Conservation (phyloP, 139 green algal species). For the Picochlorum sp. region DNA sequence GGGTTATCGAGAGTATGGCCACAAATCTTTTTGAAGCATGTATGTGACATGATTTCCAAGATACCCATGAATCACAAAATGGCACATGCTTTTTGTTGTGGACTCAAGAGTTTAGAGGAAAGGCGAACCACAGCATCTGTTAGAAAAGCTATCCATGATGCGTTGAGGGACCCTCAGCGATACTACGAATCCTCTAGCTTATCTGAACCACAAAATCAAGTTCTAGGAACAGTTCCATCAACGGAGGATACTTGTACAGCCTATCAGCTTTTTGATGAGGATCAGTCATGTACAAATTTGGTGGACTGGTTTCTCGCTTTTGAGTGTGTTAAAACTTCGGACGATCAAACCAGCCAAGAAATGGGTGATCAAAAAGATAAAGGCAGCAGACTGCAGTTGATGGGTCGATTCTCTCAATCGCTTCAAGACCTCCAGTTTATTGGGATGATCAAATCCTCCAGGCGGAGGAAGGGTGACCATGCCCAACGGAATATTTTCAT, state of each 20-base stretch:
- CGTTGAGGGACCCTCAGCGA: conserved; percentile 5
- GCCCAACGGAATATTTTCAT: conserved; percentile 26
- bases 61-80: conserved; percentile 5
- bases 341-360: background rate
- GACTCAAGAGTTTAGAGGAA: conserved; percentile 11
- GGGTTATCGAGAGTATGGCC: conserved; percentile 3
- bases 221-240: too few relatives aligned
- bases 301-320: conserved; percentile 39
- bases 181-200: background rate
- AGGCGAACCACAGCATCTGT: too few relatives aligned
- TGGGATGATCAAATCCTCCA: conserved; percentile 26
- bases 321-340: conserved; percentile 1
- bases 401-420: conserved; percentile 31
- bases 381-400: background rate
- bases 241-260: conserved; percentile 29
- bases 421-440: conserved; percentile 32
- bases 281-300: conserved; percentile 21
- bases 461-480: conserved; percentile 17
- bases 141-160: conserved; percentile 23
- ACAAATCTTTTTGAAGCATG: background rate
- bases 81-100: conserved; percentile 22
- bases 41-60: too few relatives aligned
- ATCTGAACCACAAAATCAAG: background rate
- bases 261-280: conserved; percentile 30
- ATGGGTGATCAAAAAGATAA: background rate